Evolutionary conservation across 768 basidiomycete species (phyloP), one percentile per base, ranked within the genome.

Genomic region (Xerocomus potaroensis): DNA sequence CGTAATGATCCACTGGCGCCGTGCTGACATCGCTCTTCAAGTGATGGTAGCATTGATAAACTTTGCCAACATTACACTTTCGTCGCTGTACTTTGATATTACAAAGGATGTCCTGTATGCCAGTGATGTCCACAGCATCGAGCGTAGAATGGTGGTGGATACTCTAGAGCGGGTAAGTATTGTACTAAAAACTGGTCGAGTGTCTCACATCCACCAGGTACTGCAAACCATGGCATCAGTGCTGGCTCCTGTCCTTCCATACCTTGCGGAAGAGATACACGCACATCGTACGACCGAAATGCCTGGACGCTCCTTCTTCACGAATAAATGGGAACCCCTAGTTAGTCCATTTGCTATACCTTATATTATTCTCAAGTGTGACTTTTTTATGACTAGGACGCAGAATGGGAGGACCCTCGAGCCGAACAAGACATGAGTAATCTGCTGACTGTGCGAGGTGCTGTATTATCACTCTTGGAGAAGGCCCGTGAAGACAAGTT

Each of bases 21-120:
- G n/a, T n/a, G n/a, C n/a, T n/a, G n/a, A n/a, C n/a, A n/a, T n/a
- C n/a, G n/a, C 16, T 14, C 30, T 27, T 50, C 31, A 50, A 95
- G 91, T 90, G 30, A 75, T 88, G 55, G 80, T 73, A 44, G 71
- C 86, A 8, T 64, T 95, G 11, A 78, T 76, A 31, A 79, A 84
- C 53, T 97, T 96, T 53, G 78, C 83, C 23, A 91, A 91, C 57
- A 75, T 82, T 48, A 89, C 87, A 0, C 74, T 97, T 18, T 97
- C 95, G 0, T 84, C 91, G 0, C 69, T 95, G 26, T 98, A 97
- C 66, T 90, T 97, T 52, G 92, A 94, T 58, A 82, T 89, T 40
- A 88, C 82, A 27, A 96, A 96, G 64, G 95, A 98, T 64, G 76
- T 77, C 36, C 69, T 99, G 9, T 97, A 99, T 59, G 88, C 90